Base-by-base conservation (phyloP, 2,329 filamentous ascomycete genomes). In the Pseudogymnoascus sp. region DNA sequence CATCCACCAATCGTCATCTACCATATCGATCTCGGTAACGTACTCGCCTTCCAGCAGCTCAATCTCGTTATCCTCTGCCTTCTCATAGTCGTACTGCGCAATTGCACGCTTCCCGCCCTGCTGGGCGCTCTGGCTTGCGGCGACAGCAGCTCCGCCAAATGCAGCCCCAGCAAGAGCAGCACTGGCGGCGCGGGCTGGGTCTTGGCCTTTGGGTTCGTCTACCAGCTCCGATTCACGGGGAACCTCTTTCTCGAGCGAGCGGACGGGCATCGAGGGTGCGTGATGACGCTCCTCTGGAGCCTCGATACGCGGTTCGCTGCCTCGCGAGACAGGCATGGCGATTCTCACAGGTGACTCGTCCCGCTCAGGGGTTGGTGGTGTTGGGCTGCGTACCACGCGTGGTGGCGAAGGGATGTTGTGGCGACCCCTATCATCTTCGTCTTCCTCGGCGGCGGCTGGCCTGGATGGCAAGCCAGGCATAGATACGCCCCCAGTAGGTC, bases 1-100 rank as follows among this genome's bases (percentile, higher is more conserved):
- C 84, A 96, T 89, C 95, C 95, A 99, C 95, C 95, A 99, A 74
- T 99, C 93, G 61, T 96, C 89, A 70, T 97, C 95, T 1, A 99
- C 91, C 90, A 96, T 96, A 67, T 97, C 91, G 71, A 99, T 96
- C 73, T 96, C 88, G 23, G 84, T 92, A 38, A 99, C 88, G 67
- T 87, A 85, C 71, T 97, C 90, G 67, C 93, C 93, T 77, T 99
- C 95, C 26, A 84, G 82, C 17, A 99, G 83, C 68, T 96, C 92
- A 64, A 99, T 85, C 77, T 99, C 95, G 72, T 99, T 99, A 69
- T 96, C 93, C 76, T 99, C 95, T 1, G 92, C 92, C 78, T 96
- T 97, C 71, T 97, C 93, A 73, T 99, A 99, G 74, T 99, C 95
- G 74, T 95, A 99, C 71, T 95, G 87, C 36, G 95, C 85, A 64